Conservation (phyloP, 805 yeast genomes). For the Schwanniomyces sp. region DNA sequence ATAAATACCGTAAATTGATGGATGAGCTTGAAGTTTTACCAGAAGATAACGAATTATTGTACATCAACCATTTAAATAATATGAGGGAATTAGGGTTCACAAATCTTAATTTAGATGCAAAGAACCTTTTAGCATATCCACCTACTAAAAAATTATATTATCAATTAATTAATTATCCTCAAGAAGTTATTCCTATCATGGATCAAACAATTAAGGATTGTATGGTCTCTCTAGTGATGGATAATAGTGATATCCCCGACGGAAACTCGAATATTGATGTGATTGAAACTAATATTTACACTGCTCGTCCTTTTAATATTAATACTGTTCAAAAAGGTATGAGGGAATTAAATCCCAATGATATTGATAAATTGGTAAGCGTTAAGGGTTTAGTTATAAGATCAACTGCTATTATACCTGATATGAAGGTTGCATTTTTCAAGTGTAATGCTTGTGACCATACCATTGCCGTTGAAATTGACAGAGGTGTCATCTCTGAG, state of each 20-base stretch:
- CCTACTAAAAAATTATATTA: constrained; percentile 77
- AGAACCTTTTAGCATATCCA: constrained; percentile 73
- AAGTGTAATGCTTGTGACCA: constrained; percentile 94
- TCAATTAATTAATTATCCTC: constrained; percentile 90
- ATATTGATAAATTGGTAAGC: constrained; percentile 88
- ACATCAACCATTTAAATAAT: constrained; percentile 67
- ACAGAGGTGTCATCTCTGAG: constrained; percentile 91
- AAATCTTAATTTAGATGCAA: constrained; percentile 81
- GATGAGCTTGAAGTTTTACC: constrained; percentile 39
- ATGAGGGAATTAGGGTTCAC: constrained; percentile 80
- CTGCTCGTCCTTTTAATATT: constrained; percentile 86
- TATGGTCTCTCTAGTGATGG: constrained; percentile 71
- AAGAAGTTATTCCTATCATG: constrained; percentile 96
- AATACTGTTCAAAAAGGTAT: constrained; percentile 68
- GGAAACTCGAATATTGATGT: constrained; percentile 52
- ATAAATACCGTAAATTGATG: constrained; percentile 62
- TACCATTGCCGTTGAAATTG: constrained; percentile 87
- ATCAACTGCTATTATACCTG: constrained; percentile 90
- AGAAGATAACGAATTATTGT: constrained; percentile 72
- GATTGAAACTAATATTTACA: constrained; percentile 78
- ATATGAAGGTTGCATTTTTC: constrained; percentile 96
- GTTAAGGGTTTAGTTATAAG: constrained; percentile 90
- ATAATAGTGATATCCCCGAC: constrained; percentile 26
- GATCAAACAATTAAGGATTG: constrained; percentile 93
- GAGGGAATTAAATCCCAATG: constrained; percentile 92